phyloP scores from a whole-genome alignment of 2,329 filamentous ascomycete species.

The Aspergillus nomiae region DNA sequence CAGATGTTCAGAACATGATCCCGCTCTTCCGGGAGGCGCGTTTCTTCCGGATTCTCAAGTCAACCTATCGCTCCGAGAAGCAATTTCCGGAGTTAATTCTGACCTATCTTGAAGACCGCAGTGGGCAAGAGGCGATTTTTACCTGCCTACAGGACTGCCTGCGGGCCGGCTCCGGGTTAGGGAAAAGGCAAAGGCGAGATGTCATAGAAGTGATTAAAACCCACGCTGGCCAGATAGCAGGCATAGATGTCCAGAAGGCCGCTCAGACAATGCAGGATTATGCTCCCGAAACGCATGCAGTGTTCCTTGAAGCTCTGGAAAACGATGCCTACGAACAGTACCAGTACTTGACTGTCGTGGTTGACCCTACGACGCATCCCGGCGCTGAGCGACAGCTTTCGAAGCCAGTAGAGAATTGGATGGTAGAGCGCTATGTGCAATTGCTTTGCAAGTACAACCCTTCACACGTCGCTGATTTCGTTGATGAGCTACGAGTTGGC shows the following conservation, averaged over 20 bases:
- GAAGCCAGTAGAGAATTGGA: constrained; percentile 53
- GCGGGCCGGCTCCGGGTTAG: constrained; percentile 63
- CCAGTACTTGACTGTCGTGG: constrained; percentile 72
- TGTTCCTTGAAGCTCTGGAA: constrained; percentile 63
- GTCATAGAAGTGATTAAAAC: constrained; percentile 68
- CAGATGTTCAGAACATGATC: constrained; percentile 75
- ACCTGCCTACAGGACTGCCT: constrained; percentile 77
- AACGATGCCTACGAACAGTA: constrained; percentile 69
- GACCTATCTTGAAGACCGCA: constrained; percentile 81
- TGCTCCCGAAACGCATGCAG: constrained; percentile 66
- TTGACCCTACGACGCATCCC: constrained; percentile 62
- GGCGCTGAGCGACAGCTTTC: constrained; percentile 33
- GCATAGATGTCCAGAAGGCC: constrained; percentile 65
- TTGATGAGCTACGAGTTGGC: constrained; percentile 72
- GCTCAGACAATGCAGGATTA: constrained; percentile 66
- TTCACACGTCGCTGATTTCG: constrained; percentile 79
- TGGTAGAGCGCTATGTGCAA: constrained; percentile 82
- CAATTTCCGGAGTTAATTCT: constrained; percentile 77
- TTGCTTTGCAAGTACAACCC: constrained; percentile 88
- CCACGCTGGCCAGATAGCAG: constrained; percentile 67
- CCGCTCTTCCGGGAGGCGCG: constrained; percentile 75
- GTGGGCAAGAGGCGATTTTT: constrained; percentile 75
- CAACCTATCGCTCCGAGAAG: constrained; percentile 77
- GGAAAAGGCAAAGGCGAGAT: constrained; percentile 70
- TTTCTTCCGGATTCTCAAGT: constrained; percentile 91